A percentile compares a stretch with the other conserved stretches of the same genome.
Evolutionary conservation across 805 yeast genomes (phyloP).

Genomic region (Jamesozyma gamospora): DNA sequence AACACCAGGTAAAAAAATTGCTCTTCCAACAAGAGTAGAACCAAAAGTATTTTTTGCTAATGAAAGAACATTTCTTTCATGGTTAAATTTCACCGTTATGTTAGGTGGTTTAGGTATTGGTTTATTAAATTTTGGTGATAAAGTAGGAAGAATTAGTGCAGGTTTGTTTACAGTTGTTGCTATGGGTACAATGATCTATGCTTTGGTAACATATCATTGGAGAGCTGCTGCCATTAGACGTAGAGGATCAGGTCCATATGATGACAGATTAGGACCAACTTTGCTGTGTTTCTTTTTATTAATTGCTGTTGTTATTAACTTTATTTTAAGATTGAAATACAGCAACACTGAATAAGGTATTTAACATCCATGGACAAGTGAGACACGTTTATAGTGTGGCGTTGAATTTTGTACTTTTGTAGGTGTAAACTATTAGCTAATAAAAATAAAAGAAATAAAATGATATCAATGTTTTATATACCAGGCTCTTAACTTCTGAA

Average conservation of each 20-base stretch:
- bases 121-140: constrained; percentile 90
- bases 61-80: constrained; percentile 94
- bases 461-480: no score
- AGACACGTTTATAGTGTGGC: no score
- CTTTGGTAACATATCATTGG: constrained; percentile 95
- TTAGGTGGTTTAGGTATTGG: constrained; percentile 96
- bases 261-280: constrained; percentile 97
- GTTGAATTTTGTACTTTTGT: no score
- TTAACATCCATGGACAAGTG: not conserved
- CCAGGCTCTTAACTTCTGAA: no score
- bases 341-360: not conserved
- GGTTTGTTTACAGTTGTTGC: constrained; percentile 91
- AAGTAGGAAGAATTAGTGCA: constrained; percentile 84
- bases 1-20: constrained; percentile 83
- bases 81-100: constrained; percentile 98
- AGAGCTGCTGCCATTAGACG: constrained; percentile 97
- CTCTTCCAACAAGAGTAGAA: constrained; percentile 95
- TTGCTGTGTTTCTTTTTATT: constrained; percentile 88
- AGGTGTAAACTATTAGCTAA: no score
- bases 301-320: constrained; percentile 89
- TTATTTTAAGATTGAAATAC: constrained; percentile 52
- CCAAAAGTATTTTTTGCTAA: constrained; percentile 98
- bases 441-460: no score
- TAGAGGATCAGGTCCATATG: constrained; percentile 98
- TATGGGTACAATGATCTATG: constrained; percentile 96